These are phyloP conservation scores for Corymbia calophylla DNA, from an alignment of 441 rosid genomes.

Conservation along the genomic window DNA sequence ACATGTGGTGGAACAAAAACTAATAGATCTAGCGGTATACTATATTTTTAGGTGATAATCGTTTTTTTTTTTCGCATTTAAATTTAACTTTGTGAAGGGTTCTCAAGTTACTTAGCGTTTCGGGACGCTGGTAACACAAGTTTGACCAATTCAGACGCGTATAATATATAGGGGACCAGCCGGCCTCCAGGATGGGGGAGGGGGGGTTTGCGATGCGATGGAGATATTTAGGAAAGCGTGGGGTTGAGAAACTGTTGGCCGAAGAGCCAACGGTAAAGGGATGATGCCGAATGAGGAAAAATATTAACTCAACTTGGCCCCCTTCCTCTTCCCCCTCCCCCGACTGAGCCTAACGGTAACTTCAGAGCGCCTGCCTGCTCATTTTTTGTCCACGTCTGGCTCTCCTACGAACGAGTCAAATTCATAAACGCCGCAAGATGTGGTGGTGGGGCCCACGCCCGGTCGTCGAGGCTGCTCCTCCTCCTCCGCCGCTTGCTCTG, in stretches of 20 bases:
- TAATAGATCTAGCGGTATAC: accelerated
- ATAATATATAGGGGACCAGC: not conserved
- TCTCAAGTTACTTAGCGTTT: not conserved
- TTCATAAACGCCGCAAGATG: not conserved
- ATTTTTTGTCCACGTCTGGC: not conserved
- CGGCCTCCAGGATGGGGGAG: no score
- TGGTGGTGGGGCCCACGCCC: not conserved
- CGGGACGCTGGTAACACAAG: not conserved
- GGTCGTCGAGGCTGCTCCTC: not conserved
- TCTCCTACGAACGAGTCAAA: not conserved
- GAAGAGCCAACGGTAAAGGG: not conserved
- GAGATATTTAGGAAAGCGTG: not conserved
- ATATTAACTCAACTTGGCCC: not conserved
- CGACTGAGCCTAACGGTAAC: not conserved
- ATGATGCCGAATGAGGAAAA: not conserved
- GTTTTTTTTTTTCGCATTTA: no score
- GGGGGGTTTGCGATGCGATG: not conserved
- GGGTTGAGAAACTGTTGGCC: not conserved
- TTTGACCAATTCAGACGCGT: not conserved
- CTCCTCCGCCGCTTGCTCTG: not conserved
- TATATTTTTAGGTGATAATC: no score
- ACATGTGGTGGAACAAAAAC: not conserved
- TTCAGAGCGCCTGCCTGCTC: not conserved
- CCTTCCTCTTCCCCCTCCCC: no score
- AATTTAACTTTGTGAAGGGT: not conserved